phyloP scores from a whole-genome alignment of 75 land plant genomes.

The Ceratopteris richardii region DNA sequence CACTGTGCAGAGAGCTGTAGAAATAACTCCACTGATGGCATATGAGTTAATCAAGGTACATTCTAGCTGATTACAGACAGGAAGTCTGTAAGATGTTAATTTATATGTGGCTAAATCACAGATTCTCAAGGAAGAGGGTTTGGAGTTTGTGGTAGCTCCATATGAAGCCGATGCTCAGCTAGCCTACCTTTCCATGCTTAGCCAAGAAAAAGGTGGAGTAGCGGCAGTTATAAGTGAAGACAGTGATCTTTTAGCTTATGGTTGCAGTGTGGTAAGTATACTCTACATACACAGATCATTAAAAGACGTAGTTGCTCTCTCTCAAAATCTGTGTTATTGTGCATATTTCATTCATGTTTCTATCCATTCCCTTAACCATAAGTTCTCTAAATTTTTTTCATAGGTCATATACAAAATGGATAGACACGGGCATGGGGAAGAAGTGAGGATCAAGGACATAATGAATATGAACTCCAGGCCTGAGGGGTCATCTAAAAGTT shows the following conservation, averaged over 20 bases:
- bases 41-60: conserved; percentile 66
- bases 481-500: not conserved
- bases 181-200: conserved; percentile 52
- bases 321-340: too few species aligned
- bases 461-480: not conserved
- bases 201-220: conserved; percentile 51
- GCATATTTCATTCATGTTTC: too few species aligned
- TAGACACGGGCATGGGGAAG: conserved; percentile 76
- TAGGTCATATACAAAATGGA: conserved; percentile 86
- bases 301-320: too few species aligned
- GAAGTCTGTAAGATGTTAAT: not conserved
- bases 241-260: conserved; percentile 80
- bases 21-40: conserved; percentile 72
- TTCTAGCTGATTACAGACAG: not conserved
- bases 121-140: conserved; percentile 50
- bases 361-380: too few species aligned
- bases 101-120: conserved; percentile 14
- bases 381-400: too few species aligned
- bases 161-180: conserved; percentile 95
- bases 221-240: conserved; percentile 82
- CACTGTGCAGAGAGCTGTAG: conserved; percentile 53
- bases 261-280: conserved; percentile 40
- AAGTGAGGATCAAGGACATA: conserved; percentile 11
- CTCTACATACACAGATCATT: too few species aligned
- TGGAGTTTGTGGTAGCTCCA: conserved; percentile 82